Percentiles rank a stretch among this genome's conserved stretches.
Conservation (phyloP, 305 asterid species). For the Salvia sclarea region DNA sequence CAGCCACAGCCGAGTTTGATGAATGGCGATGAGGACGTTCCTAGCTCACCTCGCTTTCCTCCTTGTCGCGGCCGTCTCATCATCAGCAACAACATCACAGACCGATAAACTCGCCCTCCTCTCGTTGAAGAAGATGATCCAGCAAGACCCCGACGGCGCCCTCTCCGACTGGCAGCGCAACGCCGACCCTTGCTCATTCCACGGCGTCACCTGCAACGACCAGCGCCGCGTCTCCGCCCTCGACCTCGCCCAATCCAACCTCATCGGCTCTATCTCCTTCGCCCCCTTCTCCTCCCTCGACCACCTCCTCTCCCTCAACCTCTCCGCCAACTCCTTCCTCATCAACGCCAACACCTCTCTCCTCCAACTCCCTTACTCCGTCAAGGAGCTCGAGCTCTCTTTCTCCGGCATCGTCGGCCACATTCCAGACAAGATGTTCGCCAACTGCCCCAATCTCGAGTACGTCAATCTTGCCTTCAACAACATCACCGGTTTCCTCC, state of each 20-base stretch:
- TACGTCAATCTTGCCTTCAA: slow-evolving; percentile 75
- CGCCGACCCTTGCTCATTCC: slow-evolving; percentile 65
- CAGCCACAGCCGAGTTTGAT: background rate
- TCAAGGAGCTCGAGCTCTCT: slow-evolving; percentile 69
- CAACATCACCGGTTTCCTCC: slow-evolving; percentile 64
- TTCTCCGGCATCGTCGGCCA: slow-evolving; percentile 60
- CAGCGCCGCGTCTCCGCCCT: slow-evolving; percentile 58
- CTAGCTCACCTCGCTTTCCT: slow-evolving; percentile 32
- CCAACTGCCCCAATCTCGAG: slow-evolving; percentile 62
- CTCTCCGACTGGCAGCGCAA: slow-evolving; percentile 61
- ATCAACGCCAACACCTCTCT: slow-evolving; percentile 60
- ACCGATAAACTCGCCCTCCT: slow-evolving; percentile 67
- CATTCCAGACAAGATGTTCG: slow-evolving; percentile 55
- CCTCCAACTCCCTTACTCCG: slow-evolving; percentile 53
- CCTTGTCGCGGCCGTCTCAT: slow-evolving; percentile 18
- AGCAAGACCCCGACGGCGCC: slow-evolving; percentile 55
- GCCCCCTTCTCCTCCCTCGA: slow-evolving; percentile 59
- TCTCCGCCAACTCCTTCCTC: slow-evolving; percentile 62
- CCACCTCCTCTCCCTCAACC: slow-evolving; percentile 59
- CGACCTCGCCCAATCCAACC: slow-evolving; percentile 72
- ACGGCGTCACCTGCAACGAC: slow-evolving; percentile 60
- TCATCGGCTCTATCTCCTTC: slow-evolving; percentile 57
- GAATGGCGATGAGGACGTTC: slow-evolving; percentile 39
- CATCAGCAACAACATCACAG: slow-evolving; percentile 38
- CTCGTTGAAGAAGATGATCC: slow-evolving; percentile 74